A percentile compares a stretch with the other conserved stretches of the same genome.
These are phyloP conservation scores for Chaetomium sp. DNA, from an alignment of 2,329 filamentous ascomycete species.

Conservation along the genomic window DNA sequence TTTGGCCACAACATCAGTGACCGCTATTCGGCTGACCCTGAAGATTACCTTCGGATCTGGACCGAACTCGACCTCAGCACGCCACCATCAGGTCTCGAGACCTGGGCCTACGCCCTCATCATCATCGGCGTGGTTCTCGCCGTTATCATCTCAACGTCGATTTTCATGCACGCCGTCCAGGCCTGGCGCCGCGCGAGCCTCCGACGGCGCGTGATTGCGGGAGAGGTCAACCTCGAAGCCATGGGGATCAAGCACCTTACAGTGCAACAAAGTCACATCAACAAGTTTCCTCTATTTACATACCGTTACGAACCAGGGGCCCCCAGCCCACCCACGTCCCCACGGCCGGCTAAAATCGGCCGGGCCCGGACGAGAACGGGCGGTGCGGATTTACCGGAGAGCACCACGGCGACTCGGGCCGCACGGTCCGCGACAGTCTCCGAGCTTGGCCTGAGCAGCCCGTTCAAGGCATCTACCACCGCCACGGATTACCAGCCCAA, in stretches of 20 bases:
- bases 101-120: slow-evolving; percentile 78
- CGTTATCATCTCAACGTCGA: slow-evolving; percentile 67
- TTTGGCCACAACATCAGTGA: slow-evolving; percentile 58
- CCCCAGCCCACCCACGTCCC: slow-evolving; percentile 43
- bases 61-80: slow-evolving; percentile 54
- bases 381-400: slow-evolving; percentile 20
- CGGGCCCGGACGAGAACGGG: slow-evolving; percentile 17
- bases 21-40: slow-evolving; percentile 56
- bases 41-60: slow-evolving; percentile 64
- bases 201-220: slow-evolving; percentile 69
- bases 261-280: slow-evolving; percentile 71
- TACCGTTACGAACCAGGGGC: slow-evolving; percentile 64
- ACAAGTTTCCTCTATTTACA: slow-evolving; percentile 75
- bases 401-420: slow-evolving; percentile 12
- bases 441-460: slow-evolving; percentile 33
- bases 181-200: slow-evolving; percentile 68
- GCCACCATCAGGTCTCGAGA: slow-evolving; percentile 60
- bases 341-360: slow-evolving; percentile 39
- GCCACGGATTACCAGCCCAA: slow-evolving; percentile 71
- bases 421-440: slow-evolving; percentile 23
- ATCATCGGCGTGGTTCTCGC: slow-evolving; percentile 71
- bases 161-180: slow-evolving; percentile 77
- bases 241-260: slow-evolving; percentile 81
- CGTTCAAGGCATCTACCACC: slow-evolving; percentile 29
- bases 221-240: slow-evolving; percentile 83